phyloP scores from a whole-genome alignment of 2,329 filamentous ascomycete genomes.

The Penicillium sumatraense region DNA sequence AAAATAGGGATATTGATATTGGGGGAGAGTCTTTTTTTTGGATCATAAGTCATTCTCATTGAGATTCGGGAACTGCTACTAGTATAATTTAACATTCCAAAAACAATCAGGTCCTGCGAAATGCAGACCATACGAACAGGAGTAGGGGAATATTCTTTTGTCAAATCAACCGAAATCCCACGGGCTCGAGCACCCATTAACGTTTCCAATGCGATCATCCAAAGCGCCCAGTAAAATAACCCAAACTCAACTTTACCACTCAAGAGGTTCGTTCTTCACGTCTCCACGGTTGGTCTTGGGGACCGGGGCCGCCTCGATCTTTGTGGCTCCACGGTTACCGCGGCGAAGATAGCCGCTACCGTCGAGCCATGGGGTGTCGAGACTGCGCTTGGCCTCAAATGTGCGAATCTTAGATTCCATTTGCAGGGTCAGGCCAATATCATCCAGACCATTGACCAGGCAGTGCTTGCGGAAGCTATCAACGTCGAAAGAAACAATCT shows the following conservation, averaged over 20 bases:
- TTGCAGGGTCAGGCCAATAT: slow-evolving; percentile 93
- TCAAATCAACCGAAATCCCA: slow-evolving; percentile 16
- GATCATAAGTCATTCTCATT: slow-evolving; percentile 32
- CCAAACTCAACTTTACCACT: slow-evolving; percentile 67
- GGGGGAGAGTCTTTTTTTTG: neutral
- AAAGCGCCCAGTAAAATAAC: slow-evolving; percentile 9
- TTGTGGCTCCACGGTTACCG: slow-evolving; percentile 59
- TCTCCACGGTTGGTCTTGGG: slow-evolving; percentile 90
- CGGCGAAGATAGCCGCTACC: slow-evolving; percentile 77
- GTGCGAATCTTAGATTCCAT: slow-evolving; percentile 83
- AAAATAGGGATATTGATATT: no score
- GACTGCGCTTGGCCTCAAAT: slow-evolving; percentile 78
- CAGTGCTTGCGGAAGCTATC: slow-evolving; percentile 96
- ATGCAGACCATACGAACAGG: slow-evolving; percentile 15
- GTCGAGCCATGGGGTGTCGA: slow-evolving; percentile 87
- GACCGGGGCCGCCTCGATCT: slow-evolving; percentile 69
- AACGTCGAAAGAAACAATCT: slow-evolving; percentile 80
- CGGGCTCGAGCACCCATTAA: slow-evolving; percentile 12
- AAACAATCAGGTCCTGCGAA: slow-evolving; percentile 15
- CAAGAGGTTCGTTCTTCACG: slow-evolving; percentile 80
- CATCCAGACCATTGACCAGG: slow-evolving; percentile 88
- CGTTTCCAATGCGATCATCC: slow-evolving; percentile 15
- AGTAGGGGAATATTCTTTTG: slow-evolving; percentile 27
- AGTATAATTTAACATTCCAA: slow-evolving; percentile 15
- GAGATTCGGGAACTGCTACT: slow-evolving; percentile 22